Conservation (phyloP, 345 rosid genomes). For the Bruguiera gymnorhiza region DNA sequence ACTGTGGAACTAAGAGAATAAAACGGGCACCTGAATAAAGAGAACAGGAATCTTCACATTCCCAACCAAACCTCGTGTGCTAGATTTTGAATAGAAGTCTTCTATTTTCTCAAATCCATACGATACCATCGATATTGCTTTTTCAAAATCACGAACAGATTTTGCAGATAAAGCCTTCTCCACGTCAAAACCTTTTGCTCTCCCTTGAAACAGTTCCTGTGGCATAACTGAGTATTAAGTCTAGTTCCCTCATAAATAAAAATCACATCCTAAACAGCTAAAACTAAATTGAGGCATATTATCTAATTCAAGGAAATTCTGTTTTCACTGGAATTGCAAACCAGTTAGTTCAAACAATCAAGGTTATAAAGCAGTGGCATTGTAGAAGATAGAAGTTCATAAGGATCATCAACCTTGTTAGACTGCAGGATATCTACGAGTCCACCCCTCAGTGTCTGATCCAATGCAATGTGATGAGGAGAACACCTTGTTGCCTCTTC, state of each 20-base stretch:
- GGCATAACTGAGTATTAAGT: slow-evolving; percentile 20
- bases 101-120: slow-evolving; percentile 72
- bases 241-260: slow-evolving; percentile 1
- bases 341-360: slow-evolving; percentile 3
- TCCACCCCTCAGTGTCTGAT: slow-evolving; percentile 66
- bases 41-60: slow-evolving; percentile 89
- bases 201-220: slow-evolving; percentile 87
- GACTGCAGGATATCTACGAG: slow-evolving; percentile 63
- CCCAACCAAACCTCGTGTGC: slow-evolving; percentile 63
- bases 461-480: slow-evolving; percentile 45
- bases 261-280: slow-evolving; percentile 3
- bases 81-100: slow-evolving; percentile 73
- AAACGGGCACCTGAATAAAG: slow-evolving; percentile 68
- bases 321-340: not conserved
- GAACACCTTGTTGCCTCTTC: slow-evolving; percentile 75
- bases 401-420: slow-evolving; percentile 63
- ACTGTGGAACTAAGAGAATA: slow-evolving; percentile 13
- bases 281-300: slow-evolving; percentile 8
- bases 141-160: slow-evolving; percentile 85
- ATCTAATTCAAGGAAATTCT: not conserved
- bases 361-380: slow-evolving; percentile 4
- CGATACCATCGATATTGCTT: slow-evolving; percentile 83
- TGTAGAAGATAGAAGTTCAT: slow-evolving; percentile 2
- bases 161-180: slow-evolving; percentile 72
- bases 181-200: slow-evolving; percentile 72